Conservation (phyloP, 805 yeast species). For the Lipomyces kockii region DNA sequence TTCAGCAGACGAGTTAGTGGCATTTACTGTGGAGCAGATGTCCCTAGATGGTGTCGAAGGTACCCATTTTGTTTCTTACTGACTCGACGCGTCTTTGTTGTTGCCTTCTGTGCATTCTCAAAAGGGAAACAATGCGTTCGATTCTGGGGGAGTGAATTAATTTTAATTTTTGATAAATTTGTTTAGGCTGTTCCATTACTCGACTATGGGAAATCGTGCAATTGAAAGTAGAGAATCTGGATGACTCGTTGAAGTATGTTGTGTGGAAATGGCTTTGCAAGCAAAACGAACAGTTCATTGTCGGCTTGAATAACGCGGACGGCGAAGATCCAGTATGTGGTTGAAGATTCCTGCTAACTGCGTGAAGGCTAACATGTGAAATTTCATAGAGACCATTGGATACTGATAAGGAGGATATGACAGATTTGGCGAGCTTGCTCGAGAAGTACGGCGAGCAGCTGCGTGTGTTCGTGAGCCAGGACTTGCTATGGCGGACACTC, state of each 20-base stretch:
- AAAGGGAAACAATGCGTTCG: not conserved
- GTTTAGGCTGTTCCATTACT: slow-evolving; percentile 39
- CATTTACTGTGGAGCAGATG: slow-evolving; percentile 40
- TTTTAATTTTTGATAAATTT: not conserved
- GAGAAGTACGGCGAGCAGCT: slow-evolving; percentile 29
- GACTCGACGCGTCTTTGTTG: not conserved
- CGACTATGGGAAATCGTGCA: slow-evolving; percentile 41
- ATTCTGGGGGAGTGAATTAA: slow-evolving; percentile 1
- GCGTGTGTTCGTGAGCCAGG: slow-evolving; percentile 43
- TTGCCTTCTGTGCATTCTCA: too few relatives aligned
- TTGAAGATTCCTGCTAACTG: not conserved
- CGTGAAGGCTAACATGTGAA: not conserved
- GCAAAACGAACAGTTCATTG: slow-evolving; percentile 34
- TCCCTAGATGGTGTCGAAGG: slow-evolving; percentile 44
- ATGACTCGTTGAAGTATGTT: slow-evolving; percentile 34
- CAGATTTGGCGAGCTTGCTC: slow-evolving; percentile 23
- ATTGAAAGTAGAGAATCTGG: slow-evolving; percentile 34
- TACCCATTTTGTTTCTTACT: slow-evolving; percentile 13
- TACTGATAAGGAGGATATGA: slow-evolving; percentile 17
- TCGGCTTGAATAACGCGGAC: slow-evolving; percentile 25
- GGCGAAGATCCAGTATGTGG: slow-evolving; percentile 11
- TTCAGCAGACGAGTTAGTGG: slow-evolving; percentile 42
- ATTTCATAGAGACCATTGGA: slow-evolving; percentile 13
- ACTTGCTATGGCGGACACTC: slow-evolving; percentile 45
- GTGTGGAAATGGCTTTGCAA: slow-evolving; percentile 43